phyloP scores from a whole-genome alignment of 495 filamentous ascomycete species.

The Aspergillus hancockii region DNA sequence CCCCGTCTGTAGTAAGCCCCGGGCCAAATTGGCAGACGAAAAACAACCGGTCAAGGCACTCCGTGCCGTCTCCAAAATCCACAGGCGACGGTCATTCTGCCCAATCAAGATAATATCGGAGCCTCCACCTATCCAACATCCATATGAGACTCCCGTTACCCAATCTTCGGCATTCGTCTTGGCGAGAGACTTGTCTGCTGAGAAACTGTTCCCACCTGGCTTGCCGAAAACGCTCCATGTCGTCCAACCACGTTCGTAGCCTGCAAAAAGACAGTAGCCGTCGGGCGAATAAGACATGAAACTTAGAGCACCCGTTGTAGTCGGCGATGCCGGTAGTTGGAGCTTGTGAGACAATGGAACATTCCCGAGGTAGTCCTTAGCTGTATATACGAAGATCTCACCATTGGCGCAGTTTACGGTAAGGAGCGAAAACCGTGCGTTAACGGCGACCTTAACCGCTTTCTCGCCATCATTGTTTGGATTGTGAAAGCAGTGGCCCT shows the following conservation, averaged over 20 bases:
- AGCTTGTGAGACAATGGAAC: constrained; percentile 87
- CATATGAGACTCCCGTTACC: constrained; percentile 72
- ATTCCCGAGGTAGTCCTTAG: constrained; percentile 89
- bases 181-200: constrained; percentile 62
- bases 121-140: constrained; percentile 83
- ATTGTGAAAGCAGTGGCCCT: constrained; percentile 86
- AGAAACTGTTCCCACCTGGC: constrained; percentile 77
- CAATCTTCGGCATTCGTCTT: constrained; percentile 72
- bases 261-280: constrained; percentile 93
- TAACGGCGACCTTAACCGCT: constrained; percentile 78
- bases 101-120: constrained; percentile 78
- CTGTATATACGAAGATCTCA: constrained; percentile 80
- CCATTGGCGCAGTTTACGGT: constrained; percentile 84
- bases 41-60: constrained; percentile 90
- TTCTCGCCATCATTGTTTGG: constrained; percentile 59
- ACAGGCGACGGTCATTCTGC: constrained; percentile 71
- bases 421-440: constrained; percentile 90
- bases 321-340: constrained; percentile 59
- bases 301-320: constrained; percentile 66
- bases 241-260: constrained; percentile 90
- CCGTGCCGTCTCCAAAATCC: constrained; percentile 87
- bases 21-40: constrained; percentile 82
- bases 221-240: constrained; percentile 98
- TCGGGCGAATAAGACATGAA: constrained; percentile 90
- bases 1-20: constrained; percentile 84